These are phyloP conservation scores for Candida sojae DNA, from an alignment of 1,139 yeast genomes.

Conservation along the genomic window DNA sequence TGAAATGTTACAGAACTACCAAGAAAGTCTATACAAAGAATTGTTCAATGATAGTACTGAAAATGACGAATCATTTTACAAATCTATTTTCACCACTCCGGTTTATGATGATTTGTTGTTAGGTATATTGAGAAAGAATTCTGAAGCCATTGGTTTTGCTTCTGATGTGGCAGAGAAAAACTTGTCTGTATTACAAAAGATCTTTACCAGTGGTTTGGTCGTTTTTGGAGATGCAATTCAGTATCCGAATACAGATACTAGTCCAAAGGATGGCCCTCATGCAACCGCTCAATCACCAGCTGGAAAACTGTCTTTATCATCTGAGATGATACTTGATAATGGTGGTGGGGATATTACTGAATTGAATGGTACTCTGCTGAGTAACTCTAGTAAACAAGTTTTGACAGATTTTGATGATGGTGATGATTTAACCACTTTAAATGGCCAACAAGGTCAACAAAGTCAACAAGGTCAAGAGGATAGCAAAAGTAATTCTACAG, in stretches of 20 bases:
- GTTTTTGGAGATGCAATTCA: conserved; percentile 19
- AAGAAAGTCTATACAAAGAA: conserved; percentile 24
- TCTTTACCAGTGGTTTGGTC: conserved; percentile 23
- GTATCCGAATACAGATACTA: conserved; percentile 3
- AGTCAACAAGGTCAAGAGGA: background rate
- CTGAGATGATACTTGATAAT: conserved; percentile 14
- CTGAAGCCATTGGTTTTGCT: conserved; percentile 13
- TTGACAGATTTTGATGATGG: conserved; percentile 21
- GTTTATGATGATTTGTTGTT: conserved; percentile 26
- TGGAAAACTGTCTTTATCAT: background rate
- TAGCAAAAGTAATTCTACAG: background rate
- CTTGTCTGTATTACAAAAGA: conserved; percentile 16
- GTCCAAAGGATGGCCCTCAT: background rate
- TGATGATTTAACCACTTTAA: conserved; percentile 32
- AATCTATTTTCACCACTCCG: conserved; percentile 27
- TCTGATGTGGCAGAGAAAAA: conserved; percentile 6
- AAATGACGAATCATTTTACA: conserved; percentile 25
- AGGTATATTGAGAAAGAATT: conserved; percentile 25
- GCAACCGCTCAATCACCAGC: background rate
- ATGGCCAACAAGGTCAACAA: conserved; percentile 10
- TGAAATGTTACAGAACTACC: conserved; percentile 16
- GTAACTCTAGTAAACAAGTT: conserved; percentile 7
- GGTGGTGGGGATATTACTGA: conserved; percentile 28
- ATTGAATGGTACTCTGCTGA: conserved; percentile 16
- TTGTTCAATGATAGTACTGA: conserved; percentile 22